Conservation (phyloP, 257 asterid genomes). For the Ehretia macrophylla region DNA sequence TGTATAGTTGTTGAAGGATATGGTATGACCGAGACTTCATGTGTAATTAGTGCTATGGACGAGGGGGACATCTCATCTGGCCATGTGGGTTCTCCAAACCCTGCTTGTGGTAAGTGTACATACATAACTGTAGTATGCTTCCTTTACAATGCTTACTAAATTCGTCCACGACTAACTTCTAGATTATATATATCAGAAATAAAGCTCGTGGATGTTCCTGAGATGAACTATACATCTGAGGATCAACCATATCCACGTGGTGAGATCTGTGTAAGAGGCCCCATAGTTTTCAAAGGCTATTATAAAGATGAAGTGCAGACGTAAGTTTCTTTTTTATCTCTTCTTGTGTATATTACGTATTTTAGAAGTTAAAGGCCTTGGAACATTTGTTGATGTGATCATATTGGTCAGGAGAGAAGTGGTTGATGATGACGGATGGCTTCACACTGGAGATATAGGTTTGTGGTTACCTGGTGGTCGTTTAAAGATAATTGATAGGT, state of each 20-base stretch:
- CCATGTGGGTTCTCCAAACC: slow-evolving; percentile 91
- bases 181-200: slow-evolving; percentile 42
- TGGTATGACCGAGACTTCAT: slow-evolving; percentile 96
- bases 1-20: slow-evolving; percentile 78
- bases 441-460: slow-evolving; percentile 96
- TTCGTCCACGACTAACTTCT: background rate
- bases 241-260: slow-evolving; percentile 96
- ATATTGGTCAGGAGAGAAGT: slow-evolving; percentile 70
- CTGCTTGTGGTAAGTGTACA: slow-evolving; percentile 79
- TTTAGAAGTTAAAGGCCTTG: background rate
- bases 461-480: slow-evolving; percentile 95
- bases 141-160: background rate
- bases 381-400: background rate
- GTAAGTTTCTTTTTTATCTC: slow-evolving; percentile 36
- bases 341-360: background rate
- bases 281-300: slow-evolving; percentile 78
- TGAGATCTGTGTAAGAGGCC: slow-evolving; percentile 95
- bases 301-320: slow-evolving; percentile 85
- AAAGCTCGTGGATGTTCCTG: slow-evolving; percentile 92
- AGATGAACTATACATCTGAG: slow-evolving; percentile 85
- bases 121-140: background rate
- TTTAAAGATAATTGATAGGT: slow-evolving; percentile 89
- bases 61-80: slow-evolving; percentile 66
- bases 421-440: slow-evolving; percentile 78
- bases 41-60: slow-evolving; percentile 75